phyloP scores from a whole-genome alignment of 345 rosid genomes.

The Citrus hindsii region DNA sequence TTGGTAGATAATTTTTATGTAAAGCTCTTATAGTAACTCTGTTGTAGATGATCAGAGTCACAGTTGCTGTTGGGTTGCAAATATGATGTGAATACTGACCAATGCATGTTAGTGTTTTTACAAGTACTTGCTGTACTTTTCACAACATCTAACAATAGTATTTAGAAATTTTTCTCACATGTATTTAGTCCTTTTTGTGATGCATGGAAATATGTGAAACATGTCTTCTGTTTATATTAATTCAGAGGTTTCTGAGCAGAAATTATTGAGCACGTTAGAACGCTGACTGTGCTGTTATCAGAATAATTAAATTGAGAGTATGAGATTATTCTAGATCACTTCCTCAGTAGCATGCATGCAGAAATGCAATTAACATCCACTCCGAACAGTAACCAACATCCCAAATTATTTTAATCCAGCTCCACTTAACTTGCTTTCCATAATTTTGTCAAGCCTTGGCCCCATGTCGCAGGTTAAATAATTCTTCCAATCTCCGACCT shows the following conservation, averaged over 20 bases:
- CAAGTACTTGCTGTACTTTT: background rate
- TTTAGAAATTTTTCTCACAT: background rate
- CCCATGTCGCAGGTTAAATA: conserved; percentile 14
- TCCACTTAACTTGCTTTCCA: background rate
- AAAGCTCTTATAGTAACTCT: background rate
- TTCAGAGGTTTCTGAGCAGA: no score
- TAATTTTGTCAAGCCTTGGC: background rate
- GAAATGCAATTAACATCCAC: no score
- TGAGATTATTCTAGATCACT: no score
- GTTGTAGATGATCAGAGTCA: background rate
- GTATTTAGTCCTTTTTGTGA: background rate
- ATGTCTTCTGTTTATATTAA: no score
- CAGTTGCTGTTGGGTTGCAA: background rate
- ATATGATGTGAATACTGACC: background rate
- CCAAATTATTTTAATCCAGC: background rate
- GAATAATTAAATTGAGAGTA: no score
- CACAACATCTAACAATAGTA: background rate
- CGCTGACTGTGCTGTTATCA: no score
- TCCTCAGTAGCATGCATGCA: no score
- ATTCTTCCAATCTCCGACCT: conserved; percentile 30
- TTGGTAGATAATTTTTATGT: background rate
- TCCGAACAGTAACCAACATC: no score
- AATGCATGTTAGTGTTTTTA: background rate
- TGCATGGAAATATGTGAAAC: background rate
- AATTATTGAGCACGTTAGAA: no score